Evolutionary conservation across 169 alveolate species (phyloP).

Genomic region (Besnoitia besnoiti): DNA sequence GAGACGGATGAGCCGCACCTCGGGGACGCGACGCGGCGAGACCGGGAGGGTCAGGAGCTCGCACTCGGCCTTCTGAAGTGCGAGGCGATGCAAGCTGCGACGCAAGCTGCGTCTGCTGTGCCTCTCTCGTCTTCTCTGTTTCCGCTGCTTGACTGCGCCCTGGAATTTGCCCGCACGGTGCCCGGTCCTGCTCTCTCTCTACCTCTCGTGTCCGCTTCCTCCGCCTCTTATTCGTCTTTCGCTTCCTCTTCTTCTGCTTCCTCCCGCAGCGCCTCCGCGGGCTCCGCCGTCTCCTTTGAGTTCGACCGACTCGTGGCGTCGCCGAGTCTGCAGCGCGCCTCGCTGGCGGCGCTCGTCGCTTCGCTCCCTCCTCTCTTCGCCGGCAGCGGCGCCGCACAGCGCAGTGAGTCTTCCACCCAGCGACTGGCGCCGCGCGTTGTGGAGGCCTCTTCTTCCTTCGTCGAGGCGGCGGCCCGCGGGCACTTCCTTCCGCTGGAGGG

Average conservation of each 20-base stretch:
- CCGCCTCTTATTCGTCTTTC: neutral
- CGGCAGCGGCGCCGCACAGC: neutral
- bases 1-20: too few relatives aligned
- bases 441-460: neutral
- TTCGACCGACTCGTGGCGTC: neutral
- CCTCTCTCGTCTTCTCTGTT: neutral
- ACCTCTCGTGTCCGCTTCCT: neutral
- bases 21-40: too few relatives aligned
- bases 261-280: too few relatives aligned
- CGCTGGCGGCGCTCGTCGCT: neutral
- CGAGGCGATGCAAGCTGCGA: too few relatives aligned
- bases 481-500: neutral
- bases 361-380: neutral
- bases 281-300: neutral
- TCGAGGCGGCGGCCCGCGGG: neutral
- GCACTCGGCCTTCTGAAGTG: too few relatives aligned
- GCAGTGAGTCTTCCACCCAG: neutral
- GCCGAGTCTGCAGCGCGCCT: neutral
- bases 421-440: neutral
- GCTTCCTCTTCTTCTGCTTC: neutral
- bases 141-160: neutral
- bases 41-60: too few relatives aligned
- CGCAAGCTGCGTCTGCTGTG: neutral
- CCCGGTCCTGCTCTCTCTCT: constrained; percentile 24
- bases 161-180: neutral